Conservation (phyloP, 2,329 filamentous ascomycete species). For the Hymenoscyphus occultus region DNA sequence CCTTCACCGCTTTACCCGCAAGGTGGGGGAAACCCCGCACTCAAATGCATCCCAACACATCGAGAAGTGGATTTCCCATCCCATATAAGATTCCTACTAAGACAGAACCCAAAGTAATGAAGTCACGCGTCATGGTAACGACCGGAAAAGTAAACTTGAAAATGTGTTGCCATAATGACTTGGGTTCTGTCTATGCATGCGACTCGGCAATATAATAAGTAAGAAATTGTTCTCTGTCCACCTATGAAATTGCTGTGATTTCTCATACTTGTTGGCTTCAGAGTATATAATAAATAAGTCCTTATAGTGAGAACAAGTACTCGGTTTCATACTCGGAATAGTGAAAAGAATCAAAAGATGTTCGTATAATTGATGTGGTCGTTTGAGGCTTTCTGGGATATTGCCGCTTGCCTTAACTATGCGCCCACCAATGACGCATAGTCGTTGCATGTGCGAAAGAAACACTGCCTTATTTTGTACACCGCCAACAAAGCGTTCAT, state of each 20-base stretch:
- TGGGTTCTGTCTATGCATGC: not conserved
- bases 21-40: conserved; percentile 1
- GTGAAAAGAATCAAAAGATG: no score
- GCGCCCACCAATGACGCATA: no score
- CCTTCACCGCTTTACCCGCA: conserved; percentile 1
- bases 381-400: no score
- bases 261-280: no score
- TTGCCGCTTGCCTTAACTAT: no score
- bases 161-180: conserved; percentile 1
- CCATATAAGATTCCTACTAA: not conserved
- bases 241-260: no score
- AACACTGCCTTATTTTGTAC: not conserved
- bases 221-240: not conserved
- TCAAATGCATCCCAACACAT: conserved; percentile 4
- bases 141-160: not conserved
- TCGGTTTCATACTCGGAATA: no score
- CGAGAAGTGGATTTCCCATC: conserved; percentile 3
- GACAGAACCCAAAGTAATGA: not conserved
- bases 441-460: not conserved
- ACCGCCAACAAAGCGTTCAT: not conserved
- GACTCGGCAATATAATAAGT: not conserved
- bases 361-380: no score
- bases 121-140: not conserved
- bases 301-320: no score
- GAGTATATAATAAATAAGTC: no score